Evolutionary conservation across 129 eudicot genomes (phyloP).

Genomic region (Flaveria bidentis): DNA sequence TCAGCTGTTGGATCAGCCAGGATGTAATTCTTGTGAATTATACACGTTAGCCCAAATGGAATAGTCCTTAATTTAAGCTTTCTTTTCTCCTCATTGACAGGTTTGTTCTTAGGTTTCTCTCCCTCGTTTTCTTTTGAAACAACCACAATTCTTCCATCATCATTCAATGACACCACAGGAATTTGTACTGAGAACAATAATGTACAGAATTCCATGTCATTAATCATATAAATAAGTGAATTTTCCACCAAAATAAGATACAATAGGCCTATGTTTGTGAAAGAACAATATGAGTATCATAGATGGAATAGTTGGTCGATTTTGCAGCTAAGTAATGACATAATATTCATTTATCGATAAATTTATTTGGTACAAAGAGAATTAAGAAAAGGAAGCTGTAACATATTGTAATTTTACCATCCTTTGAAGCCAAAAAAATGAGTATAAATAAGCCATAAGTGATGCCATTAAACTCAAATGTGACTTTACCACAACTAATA

Average conservation of each 20-base stretch:
- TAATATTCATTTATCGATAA: slow-evolving; percentile 4
- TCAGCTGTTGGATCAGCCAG: slow-evolving; percentile 91
- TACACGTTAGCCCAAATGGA: slow-evolving; percentile 70
- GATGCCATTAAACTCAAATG: slow-evolving; percentile 4
- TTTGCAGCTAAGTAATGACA: background rate
- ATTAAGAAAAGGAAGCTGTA: background rate
- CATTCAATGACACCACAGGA: slow-evolving; percentile 87
- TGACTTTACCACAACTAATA: slow-evolving; percentile 1
- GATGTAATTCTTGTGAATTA: slow-evolving; percentile 83
- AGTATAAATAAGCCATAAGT: slow-evolving; percentile 6
- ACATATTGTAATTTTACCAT: background rate
- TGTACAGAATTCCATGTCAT: slow-evolving; percentile 6
- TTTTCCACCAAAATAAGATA: background rate
- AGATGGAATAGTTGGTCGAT: slow-evolving; percentile 7
- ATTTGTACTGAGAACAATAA: slow-evolving; percentile 61
- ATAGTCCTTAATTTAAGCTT: slow-evolving; percentile 60
- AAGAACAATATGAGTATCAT: background rate
- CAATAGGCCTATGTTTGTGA: background rate
- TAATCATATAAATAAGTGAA: background rate
- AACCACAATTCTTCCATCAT: slow-evolving; percentile 81
- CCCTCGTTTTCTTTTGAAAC: slow-evolving; percentile 56
- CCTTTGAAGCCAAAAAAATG: background rate
- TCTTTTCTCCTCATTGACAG: slow-evolving; percentile 75
- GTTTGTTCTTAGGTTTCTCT: slow-evolving; percentile 54
- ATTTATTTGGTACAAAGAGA: background rate